Evolutionary conservation across 2,329 filamentous ascomycete genomes (phyloP).

Genomic region (Phoma sp.): DNA sequence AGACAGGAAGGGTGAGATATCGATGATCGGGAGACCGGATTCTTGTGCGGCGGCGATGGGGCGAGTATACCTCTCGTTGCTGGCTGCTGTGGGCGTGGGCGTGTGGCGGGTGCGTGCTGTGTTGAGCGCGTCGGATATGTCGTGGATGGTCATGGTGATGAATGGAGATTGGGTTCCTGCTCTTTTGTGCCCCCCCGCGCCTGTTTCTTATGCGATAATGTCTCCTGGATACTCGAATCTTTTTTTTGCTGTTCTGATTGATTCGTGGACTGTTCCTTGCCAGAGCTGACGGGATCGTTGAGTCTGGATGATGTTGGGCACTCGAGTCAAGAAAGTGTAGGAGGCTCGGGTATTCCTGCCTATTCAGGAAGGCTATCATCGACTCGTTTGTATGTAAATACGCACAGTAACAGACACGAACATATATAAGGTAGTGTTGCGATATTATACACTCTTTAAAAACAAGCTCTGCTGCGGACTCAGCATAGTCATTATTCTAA

Average conservation of each 20-base stretch:
- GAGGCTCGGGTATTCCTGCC: constrained; percentile 11
- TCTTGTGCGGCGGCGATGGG: constrained; percentile 24
- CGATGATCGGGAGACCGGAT: constrained; percentile 48
- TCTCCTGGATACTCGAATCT: not conserved
- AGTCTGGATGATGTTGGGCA: not conserved
- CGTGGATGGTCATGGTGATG: constrained; percentile 17
- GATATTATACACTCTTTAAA: too few species aligned
- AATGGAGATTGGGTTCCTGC: not conserved
- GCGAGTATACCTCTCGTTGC: constrained; percentile 15
- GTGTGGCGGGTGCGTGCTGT: constrained; percentile 14
- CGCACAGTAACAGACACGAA: not conserved
- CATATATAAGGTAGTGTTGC: too few species aligned
- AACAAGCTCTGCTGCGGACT: too few species aligned
- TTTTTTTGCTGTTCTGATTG: too few species aligned
- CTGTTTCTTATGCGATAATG: too few species aligned
- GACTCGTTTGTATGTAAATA: not conserved
- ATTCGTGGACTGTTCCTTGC: too few species aligned
- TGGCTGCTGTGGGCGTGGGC: constrained; percentile 31
- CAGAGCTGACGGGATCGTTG: too few species aligned
- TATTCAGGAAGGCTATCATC: not conserved
- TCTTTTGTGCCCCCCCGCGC: not conserved
- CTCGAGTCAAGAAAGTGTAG: not conserved
- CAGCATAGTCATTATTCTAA: too few species aligned
- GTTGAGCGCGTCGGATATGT: constrained; percentile 20
- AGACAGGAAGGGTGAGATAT: constrained; percentile 49